Base-by-base conservation (phyloP, 1,139 yeast genomes). In the Suhomyces atakaporum region DNA sequence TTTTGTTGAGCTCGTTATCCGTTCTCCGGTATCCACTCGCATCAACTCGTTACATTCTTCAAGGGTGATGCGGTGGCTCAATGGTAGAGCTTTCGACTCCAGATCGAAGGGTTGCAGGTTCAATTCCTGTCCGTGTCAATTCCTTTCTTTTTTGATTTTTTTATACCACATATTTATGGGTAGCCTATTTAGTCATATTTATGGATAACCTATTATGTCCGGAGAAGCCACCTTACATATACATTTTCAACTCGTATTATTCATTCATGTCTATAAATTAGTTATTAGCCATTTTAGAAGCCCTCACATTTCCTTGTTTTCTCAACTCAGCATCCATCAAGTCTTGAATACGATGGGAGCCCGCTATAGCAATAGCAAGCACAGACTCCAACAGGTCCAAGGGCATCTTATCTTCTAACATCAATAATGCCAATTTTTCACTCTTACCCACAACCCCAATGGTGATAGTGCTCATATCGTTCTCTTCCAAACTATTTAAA, bases 1-100 rank as follows among this genome's bases (percentile, higher is more conserved):
- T n/a, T n/a, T n/a, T n/a, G n/a, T n/a, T n/a, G n/a, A n/a, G n/a
- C n/a, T n/a, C n/a, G n/a, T n/a, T n/a, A n/a, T n/a, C n/a, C n/a
- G n/a, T n/a, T n/a, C n/a, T n/a, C n/a, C n/a, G n/a, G n/a, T n/a
- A n/a, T n/a, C n/a, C n/a, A n/a, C n/a, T n/a, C n/a, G n/a, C n/a
- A n/a, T n/a, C n/a, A n/a, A n/a, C n/a, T n/a, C n/a, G n/a, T n/a
- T n/a, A n/a, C n/a, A n/a, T 23, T 27, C 19, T 16, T 16, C 31
- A 34, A 31, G 36, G 27, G 31, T 39, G 53, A 46, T 46, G 88
- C 86, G 83, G 86, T 81, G 87, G 88, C 89, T 82, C 89, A 81
- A 82, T 81, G 89, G 89, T 80, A 81, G 89, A 81, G 87, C 87
- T 79, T 81, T 80, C 81, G 88, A 81, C 81, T 82, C 87, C 87